These are phyloP conservation scores for Ceratocystis ficicola DNA, from an alignment of 2,329 filamentous ascomycete genomes.

Conservation along the genomic window DNA sequence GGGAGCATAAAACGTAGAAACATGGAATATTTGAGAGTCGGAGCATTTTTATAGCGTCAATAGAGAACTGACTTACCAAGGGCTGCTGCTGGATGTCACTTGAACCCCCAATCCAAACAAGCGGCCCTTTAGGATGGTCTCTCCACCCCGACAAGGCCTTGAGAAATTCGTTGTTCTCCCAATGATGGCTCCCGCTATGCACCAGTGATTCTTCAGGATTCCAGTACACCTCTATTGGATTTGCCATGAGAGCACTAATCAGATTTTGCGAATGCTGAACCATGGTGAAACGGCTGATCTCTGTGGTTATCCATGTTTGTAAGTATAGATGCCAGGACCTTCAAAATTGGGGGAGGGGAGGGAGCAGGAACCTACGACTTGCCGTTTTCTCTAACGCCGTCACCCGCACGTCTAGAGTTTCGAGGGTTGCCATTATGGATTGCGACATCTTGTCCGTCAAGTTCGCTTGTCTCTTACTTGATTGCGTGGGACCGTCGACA, in stretches of 20 bases:
- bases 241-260: constrained; percentile 11
- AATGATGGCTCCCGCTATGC: constrained; percentile 9
- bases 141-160: constrained; percentile 16
- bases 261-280: constrained; percentile 13
- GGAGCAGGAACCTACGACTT: not conserved
- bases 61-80: constrained; percentile 20
- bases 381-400: constrained; percentile 13
- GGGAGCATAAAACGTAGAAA: constrained; percentile 17
- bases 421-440: constrained; percentile 15
- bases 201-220: constrained; percentile 23
- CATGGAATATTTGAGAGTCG: constrained; percentile 13
- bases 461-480: constrained; percentile 34
- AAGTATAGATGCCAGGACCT: not conserved
- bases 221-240: constrained; percentile 26
- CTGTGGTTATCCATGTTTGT: not conserved
- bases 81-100: constrained; percentile 2
- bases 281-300: constrained; percentile 22
- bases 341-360: not conserved
- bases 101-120: constrained; percentile 19
- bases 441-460: constrained; percentile 37
- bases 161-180: constrained; percentile 22
- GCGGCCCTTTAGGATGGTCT: constrained; percentile 9
- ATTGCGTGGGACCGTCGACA: not conserved
- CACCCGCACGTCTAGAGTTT: constrained; percentile 18
- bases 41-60: constrained; percentile 19